Conservation (phyloP, 2,329 filamentous ascomycete genomes). For the Pyricularia sp. region DNA sequence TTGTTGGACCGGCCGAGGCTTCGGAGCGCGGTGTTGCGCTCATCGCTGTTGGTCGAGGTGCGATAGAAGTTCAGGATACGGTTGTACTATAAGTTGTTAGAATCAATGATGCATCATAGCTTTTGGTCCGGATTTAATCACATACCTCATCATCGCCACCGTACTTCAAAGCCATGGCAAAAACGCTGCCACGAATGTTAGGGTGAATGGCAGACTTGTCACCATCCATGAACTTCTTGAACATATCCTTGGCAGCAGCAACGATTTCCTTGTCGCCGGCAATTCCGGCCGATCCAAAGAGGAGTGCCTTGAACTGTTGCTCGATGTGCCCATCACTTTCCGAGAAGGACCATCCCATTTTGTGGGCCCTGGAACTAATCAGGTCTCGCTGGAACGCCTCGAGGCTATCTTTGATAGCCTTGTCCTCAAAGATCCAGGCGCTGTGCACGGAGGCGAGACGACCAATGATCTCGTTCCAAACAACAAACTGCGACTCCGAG, state of each 20-base stretch:
- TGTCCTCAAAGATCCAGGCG: constrained; percentile 83
- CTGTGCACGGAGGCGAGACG: constrained; percentile 70
- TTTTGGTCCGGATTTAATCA: constrained; percentile 13
- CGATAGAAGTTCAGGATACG: constrained; percentile 67
- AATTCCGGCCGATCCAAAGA: constrained; percentile 78
- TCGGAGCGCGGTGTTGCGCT: constrained; percentile 86
- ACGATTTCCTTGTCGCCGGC: constrained; percentile 72
- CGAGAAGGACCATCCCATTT: constrained; percentile 81
- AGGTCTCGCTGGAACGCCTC: constrained; percentile 77
- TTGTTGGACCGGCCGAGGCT: constrained; percentile 70
- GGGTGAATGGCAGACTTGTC: constrained; percentile 79
- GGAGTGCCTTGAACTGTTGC: constrained; percentile 88
- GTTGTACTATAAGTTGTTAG: constrained; percentile 50
- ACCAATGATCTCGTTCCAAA: constrained; percentile 86
- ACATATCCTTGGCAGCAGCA: constrained; percentile 80
- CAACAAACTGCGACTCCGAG: constrained; percentile 78
- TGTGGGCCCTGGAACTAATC: constrained; percentile 69
- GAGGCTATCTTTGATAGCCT: constrained; percentile 62
- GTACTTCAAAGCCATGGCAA: constrained; percentile 73
- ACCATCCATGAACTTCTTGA: constrained; percentile 70
- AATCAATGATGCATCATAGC: neutral
- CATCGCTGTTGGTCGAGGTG: constrained; percentile 67
- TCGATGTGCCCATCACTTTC: constrained; percentile 79
- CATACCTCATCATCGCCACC: constrained; percentile 72
- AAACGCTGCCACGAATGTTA: constrained; percentile 81